Base-by-base conservation (phyloP, 805 yeast species). In the Yamadazyma sp. region DNA sequence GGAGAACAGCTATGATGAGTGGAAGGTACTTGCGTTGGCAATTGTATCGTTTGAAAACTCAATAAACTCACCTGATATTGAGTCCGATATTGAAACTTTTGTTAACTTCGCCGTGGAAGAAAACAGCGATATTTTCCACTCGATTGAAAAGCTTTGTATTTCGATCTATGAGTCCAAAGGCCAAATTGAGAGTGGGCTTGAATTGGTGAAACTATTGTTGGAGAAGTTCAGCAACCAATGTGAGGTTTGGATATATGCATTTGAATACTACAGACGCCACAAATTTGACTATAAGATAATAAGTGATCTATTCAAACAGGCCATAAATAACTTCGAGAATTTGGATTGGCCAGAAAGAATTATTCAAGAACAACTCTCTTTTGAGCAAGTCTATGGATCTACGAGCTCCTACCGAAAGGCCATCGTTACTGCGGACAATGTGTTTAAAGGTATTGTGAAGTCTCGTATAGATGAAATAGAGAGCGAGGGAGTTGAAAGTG, bases 261-360 rank as follows among this genome's bases (percentile, higher is more conserved):
- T 58, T 31, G 55, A 63, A 4, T 72, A 73, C 56, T 77, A 70
- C 42, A 54, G 47, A 26, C 43, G 55, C 12, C 41, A 55, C 30
- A 62, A 61, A 1, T 30, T 40, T 6, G 53, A 55, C 11, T 21
- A 39, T 20, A 41, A 46, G 1, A 34, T 48, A 2, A 61, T 66
- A 1, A 37, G 50, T 0, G 46, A 37, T 2, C 35, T 71, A 0
- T 59, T 74, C 22, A 45, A 49, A 9, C 45, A 46, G 2, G 76
- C 75, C 0, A 40, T 65, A 3, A 39, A 44, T 9, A 33, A 47
- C 8, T 48, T 60, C 1, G 43, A 38, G 10, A 28, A 36, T 0
- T 37, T 78, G 25, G 84, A 77, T 45, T 60, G 71, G 70, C 80
- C 82, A 1, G 79, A 76, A 33, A 55, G 71, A 35, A 41, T 77